These are phyloP conservation scores for Rhinocladiella similis DNA, from an alignment of 2,329 filamentous ascomycete genomes.

Conservation along the genomic window DNA sequence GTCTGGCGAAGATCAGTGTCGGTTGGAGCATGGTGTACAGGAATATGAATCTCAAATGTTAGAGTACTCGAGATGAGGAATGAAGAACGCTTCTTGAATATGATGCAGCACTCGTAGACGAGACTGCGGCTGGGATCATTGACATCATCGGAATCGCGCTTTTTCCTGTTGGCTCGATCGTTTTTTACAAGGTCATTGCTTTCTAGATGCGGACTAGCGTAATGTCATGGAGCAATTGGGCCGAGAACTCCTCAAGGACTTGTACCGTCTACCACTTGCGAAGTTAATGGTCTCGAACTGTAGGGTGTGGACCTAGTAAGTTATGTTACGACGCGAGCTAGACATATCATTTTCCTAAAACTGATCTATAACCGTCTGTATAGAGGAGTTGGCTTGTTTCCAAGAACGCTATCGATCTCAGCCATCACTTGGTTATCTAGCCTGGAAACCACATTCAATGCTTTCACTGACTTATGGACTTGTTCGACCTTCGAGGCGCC, in stretches of 20 bases:
- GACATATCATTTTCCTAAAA: not conserved
- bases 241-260: no score
- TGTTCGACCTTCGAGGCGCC: slow-evolving; percentile 46
- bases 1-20: slow-evolving; percentile 12
- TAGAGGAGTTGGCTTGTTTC: slow-evolving; percentile 25
- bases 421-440: slow-evolving; percentile 46
- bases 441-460: slow-evolving; percentile 45
- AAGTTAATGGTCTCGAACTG: no score
- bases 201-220: not conserved
- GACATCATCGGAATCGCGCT: slow-evolving; percentile 5
- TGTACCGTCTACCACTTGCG: no score
- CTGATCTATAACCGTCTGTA: slow-evolving; percentile 6
- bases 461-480: slow-evolving; percentile 42
- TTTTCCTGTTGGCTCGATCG: no score
- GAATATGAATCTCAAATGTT: not conserved
- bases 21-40: slow-evolving; percentile 16
- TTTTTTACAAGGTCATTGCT: not conserved
- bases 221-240: no score
- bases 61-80: not conserved
- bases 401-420: slow-evolving; percentile 46
- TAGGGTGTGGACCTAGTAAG: not conserved
- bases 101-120: no score
- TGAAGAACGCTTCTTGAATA: no score
- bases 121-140: not conserved
- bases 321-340: not conserved